phyloP scores from a whole-genome alignment of 805 yeast genomes.

The Phaffomyces antillensis region DNA sequence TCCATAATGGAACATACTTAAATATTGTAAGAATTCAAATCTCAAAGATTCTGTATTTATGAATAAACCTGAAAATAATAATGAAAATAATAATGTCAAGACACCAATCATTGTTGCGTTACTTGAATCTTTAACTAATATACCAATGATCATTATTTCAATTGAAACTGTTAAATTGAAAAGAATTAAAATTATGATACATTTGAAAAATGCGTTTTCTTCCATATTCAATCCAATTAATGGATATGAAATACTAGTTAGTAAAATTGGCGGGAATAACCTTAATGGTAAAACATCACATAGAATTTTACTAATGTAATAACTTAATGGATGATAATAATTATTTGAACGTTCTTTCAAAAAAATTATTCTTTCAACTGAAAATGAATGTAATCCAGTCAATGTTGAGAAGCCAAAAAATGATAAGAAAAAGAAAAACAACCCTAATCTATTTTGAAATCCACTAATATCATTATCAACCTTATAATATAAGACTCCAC shows the following conservation, averaged over 20 bases:
- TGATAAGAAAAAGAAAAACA: slow-evolving; percentile 85
- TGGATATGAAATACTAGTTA: slow-evolving; percentile 80
- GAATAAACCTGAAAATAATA: slow-evolving; percentile 90
- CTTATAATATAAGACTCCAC: slow-evolving; percentile 81
- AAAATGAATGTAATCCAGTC: slow-evolving; percentile 85
- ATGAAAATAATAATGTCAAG: slow-evolving; percentile 71
- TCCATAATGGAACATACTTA: slow-evolving; percentile 92
- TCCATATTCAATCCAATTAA: slow-evolving; percentile 81
- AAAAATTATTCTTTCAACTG: slow-evolving; percentile 82
- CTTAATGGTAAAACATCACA: slow-evolving; percentile 93
- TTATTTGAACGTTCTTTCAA: slow-evolving; percentile 92
- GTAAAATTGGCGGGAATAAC: slow-evolving; percentile 82
- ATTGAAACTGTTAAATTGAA: slow-evolving; percentile 85
- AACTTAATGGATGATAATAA: slow-evolving; percentile 82
- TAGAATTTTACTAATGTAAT: slow-evolving; percentile 74
- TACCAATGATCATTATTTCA: slow-evolving; percentile 82
- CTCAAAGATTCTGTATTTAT: slow-evolving; percentile 66
- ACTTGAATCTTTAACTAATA: slow-evolving; percentile 80
- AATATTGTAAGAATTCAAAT: slow-evolving; percentile 69
- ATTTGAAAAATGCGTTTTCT: slow-evolving; percentile 63
- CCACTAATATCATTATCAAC: slow-evolving; percentile 89
- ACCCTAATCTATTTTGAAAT: slow-evolving; percentile 89
- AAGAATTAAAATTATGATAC: slow-evolving; percentile 61
- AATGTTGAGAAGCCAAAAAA: slow-evolving; percentile 91
- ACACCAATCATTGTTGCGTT: slow-evolving; percentile 89